These are phyloP conservation scores for Colletotrichum sp. DNA, from an alignment of 2,329 filamentous ascomycete genomes.

Conservation along the genomic window DNA sequence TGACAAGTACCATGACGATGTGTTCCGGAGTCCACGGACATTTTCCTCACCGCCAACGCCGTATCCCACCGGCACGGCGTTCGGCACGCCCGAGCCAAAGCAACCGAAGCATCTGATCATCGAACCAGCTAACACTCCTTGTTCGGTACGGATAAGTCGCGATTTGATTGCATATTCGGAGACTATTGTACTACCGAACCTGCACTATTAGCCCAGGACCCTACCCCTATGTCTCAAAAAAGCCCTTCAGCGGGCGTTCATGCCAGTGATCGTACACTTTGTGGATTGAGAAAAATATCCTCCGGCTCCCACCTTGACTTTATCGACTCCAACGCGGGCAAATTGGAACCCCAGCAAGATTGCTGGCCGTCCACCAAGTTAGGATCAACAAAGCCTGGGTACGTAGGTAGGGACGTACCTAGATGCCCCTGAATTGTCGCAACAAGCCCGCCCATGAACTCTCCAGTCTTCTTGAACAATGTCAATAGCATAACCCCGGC, in stretches of 20 bases:
- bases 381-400: slow-evolving; percentile 68
- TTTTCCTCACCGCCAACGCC: background rate
- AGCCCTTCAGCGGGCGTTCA: background rate
- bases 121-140: background rate
- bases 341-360: slow-evolving; percentile 61
- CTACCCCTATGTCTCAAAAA: background rate
- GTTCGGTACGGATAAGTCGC: background rate
- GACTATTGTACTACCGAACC: background rate
- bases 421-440: slow-evolving; percentile 40
- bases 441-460: slow-evolving; percentile 59
- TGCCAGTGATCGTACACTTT: slow-evolving; percentile 48
- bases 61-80: background rate
- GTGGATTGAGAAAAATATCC: slow-evolving; percentile 63
- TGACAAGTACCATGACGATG: background rate
- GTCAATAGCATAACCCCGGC: slow-evolving; percentile 65
- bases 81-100: background rate
- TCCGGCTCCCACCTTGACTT: slow-evolving; percentile 58
- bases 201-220: background rate
- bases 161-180: background rate
- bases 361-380: slow-evolving; percentile 47
- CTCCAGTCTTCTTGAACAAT: slow-evolving; percentile 51
- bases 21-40: background rate
- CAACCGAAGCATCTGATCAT: background rate
- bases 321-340: slow-evolving; percentile 49
- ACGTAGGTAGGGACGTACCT: slow-evolving; percentile 51